Base-by-base conservation (phyloP, 2,329 filamentous ascomycete genomes). In the Diaporthe ampelina region DNA sequence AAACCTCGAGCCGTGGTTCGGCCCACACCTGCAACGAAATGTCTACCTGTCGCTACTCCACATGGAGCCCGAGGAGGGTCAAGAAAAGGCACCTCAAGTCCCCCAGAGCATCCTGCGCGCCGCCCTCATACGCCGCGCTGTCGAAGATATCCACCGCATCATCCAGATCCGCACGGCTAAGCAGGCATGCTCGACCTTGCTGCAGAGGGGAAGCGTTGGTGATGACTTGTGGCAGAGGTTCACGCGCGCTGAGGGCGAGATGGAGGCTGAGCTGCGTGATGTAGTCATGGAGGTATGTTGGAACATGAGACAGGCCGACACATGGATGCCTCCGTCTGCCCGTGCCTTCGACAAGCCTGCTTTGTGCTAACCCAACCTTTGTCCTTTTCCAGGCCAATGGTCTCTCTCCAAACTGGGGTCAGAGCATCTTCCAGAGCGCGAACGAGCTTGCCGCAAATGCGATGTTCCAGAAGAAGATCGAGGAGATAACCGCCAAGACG, bases 181-280 rank as follows among this genome's bases (percentile, higher is more conserved):
- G 87, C 94, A 94, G 79, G 95, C 97, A 10, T 91, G 97, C 81
- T 93, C 93, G 81, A 90, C 92, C 32, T 86, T 99, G 78, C 85
- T 98, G 79, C 95, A 97, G 84, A 90, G 95, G 77, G 97, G 97
- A 65, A 97, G 95, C 80, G 95, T 99, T 1, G 96, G 97, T 19
- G 97, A 99, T 82, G 97, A 99, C 83, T 85, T 99, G 78, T 98
- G 95, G 94, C 94, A 98, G 86, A 90, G 96, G 52, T 98, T 98
- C 84, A 85, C 92, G 84, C 90, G 95, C 68, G 97, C 96, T 0
- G 97, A 99, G 89, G 95, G 97, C 86, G 97, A 99, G 85, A 97
- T 98, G 88, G 95, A 99, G 85, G 94, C 95, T 78, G 97, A 99
- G 85, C 88, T 99, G 76, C 91, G 94, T 79, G 97, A 99, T 84